Percentiles rank a stretch among this genome's conserved stretches.
phyloP scores from a whole-genome alignment of 2,329 filamentous ascomycete species.

The Sporothrix variecibatus region DNA sequence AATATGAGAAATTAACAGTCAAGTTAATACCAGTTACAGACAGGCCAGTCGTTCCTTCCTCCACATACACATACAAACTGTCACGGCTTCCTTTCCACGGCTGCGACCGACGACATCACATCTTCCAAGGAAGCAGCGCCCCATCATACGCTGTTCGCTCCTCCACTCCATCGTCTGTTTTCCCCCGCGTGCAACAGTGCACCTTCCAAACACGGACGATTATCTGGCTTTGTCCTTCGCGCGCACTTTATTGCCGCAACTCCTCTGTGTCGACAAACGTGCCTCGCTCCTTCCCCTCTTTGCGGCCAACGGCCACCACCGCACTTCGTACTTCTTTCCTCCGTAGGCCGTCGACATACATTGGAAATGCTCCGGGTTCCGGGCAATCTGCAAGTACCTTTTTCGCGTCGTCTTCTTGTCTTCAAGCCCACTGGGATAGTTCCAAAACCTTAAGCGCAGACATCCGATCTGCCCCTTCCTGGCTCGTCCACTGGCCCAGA shows the following conservation, averaged over 20 bases:
- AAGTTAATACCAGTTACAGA: not conserved
- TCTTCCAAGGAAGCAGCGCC: not conserved
- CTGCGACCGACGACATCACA: not conserved
- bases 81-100: not conserved
- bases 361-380: not conserved
- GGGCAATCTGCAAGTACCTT: not conserved
- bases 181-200: conserved; percentile 9
- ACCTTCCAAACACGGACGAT: conserved; percentile 19
- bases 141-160: not conserved
- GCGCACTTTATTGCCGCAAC: conserved; percentile 11
- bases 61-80: not conserved
- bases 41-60: not conserved
- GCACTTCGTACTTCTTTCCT: not conserved
- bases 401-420: no score
- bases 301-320: not conserved
- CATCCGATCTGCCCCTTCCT: conserved; percentile 11
- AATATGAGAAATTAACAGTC: not conserved
- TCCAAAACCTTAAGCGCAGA: conserved; percentile 12
- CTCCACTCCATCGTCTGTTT: not conserved
- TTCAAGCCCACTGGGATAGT: not conserved
- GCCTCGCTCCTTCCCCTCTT: not conserved
- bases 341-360: not conserved
- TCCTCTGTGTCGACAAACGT: not conserved
- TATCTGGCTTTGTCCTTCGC: not conserved
- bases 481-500: not conserved